These are phyloP conservation scores for Eucalyptus sp. DNA, from an alignment of 345 rosid genomes.

Conservation along the genomic window DNA sequence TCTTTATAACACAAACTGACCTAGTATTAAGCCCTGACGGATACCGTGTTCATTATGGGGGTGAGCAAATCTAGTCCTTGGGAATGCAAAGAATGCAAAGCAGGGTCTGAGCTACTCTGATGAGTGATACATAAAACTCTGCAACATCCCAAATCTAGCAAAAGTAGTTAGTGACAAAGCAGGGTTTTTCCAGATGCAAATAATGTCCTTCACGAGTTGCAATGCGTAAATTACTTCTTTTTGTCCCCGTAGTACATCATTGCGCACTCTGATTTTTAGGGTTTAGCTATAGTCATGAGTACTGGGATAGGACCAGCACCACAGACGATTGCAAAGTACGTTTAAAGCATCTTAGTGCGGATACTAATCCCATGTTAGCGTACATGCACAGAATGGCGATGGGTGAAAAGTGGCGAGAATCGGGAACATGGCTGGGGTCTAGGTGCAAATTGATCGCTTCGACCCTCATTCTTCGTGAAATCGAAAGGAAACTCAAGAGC, in stretches of 20 bases:
- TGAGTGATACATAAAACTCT: neutral
- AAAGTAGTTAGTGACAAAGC: neutral
- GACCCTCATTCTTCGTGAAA: neutral
- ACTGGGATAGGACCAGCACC: neutral
- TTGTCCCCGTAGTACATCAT: neutral
- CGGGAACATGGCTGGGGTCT: neutral
- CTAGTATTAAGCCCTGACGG: neutral
- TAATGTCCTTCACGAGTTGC: neutral
- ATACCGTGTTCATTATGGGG: neutral
- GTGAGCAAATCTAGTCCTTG: neutral
- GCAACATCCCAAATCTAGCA: neutral
- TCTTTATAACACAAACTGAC: neutral
- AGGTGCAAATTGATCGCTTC: neutral
- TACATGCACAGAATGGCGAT: neutral
- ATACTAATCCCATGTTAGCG: neutral
- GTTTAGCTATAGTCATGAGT: neutral
- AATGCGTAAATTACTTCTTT: neutral
- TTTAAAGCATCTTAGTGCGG: neutral
- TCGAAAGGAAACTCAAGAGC: neutral
- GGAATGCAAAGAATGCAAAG: neutral
- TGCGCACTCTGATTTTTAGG: neutral
- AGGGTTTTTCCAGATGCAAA: neutral
- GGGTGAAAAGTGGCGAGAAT: neutral
- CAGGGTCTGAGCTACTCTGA: neutral
- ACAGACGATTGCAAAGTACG: neutral